Conservation (phyloP, 202 grass and related monocot genomes). For the Panicum virgatum region DNA sequence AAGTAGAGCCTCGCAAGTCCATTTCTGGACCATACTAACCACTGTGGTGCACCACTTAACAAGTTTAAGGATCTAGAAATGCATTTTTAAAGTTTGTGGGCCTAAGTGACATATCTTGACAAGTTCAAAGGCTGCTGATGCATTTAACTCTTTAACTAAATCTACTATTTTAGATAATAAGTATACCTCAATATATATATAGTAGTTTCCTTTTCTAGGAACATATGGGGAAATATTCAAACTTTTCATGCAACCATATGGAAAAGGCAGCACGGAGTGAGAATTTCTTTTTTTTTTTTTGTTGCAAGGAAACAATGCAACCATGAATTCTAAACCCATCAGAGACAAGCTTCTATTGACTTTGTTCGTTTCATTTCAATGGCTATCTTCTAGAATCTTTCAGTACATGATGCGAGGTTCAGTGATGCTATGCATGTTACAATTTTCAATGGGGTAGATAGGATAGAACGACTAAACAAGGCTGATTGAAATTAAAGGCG, state of each 20-base stretch:
- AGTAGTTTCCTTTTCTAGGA: neutral
- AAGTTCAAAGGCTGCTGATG: too few species aligned
- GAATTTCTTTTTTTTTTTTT: neutral
- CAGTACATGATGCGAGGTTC: neutral
- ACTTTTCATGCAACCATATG: neutral
- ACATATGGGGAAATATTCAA: neutral
- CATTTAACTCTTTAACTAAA: too few species aligned
- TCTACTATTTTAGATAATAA: too few species aligned
- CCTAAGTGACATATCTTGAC: too few species aligned
- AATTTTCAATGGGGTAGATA: conserved; percentile 1
- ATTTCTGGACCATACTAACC: too few species aligned
- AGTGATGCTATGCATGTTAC: too few species aligned
- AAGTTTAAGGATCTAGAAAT: too few species aligned
- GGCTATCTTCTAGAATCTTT: neutral
- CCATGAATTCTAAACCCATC: neutral
- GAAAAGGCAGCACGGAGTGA: neutral
- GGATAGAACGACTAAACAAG: neutral
- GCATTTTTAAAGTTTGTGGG: too few species aligned
- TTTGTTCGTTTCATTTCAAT: neutral
- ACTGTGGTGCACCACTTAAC: too few species aligned
- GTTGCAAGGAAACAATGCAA: too few species aligned
- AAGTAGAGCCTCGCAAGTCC: too few species aligned
- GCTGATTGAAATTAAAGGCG: neutral
- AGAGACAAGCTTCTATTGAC: neutral
- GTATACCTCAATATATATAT: too few species aligned